phyloP scores from a whole-genome alignment of 179 eudicot species.

The Actinidia polygama region DNA sequence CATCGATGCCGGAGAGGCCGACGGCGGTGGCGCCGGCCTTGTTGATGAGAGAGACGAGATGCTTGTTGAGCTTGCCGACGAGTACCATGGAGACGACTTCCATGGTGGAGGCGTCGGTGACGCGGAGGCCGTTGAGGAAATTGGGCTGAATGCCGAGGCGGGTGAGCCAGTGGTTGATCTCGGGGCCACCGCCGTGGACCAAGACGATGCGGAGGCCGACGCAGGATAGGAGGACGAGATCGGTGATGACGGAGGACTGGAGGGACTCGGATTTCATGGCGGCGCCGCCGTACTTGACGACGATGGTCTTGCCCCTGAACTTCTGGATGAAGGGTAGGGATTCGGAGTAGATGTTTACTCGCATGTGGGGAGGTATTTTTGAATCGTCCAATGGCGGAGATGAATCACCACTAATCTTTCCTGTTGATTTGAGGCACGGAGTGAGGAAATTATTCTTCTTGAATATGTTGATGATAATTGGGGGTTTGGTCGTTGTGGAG shows the following conservation, averaged over 20 bases:
- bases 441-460: neutral
- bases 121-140: constrained; percentile 80
- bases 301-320: constrained; percentile 80
- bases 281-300: constrained; percentile 89
- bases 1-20: constrained; percentile 82
- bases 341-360: constrained; percentile 79
- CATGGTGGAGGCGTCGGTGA: constrained; percentile 85
- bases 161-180: constrained; percentile 75
- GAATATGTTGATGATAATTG: neutral
- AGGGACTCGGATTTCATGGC: constrained; percentile 84
- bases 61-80: constrained; percentile 83
- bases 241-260: constrained; percentile 82
- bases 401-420: neutral
- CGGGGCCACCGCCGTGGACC: constrained; percentile 94
- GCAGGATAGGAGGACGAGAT: constrained; percentile 75
- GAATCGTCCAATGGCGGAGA: constrained; percentile 8
- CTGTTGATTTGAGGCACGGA: neutral
- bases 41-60: constrained; percentile 73
- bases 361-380: constrained; percentile 50
- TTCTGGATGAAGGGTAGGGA: constrained; percentile 84
- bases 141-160: constrained; percentile 66
- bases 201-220: constrained; percentile 81
- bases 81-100: constrained; percentile 89
- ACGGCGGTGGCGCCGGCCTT: constrained; percentile 87
- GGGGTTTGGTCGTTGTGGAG: neutral